A percentile compares a stretch with the other conserved stretches of the same genome.
phyloP scores from a whole-genome alignment of 225 moss, liverwort and hornwort species.

The Marchantia paleacea region DNA sequence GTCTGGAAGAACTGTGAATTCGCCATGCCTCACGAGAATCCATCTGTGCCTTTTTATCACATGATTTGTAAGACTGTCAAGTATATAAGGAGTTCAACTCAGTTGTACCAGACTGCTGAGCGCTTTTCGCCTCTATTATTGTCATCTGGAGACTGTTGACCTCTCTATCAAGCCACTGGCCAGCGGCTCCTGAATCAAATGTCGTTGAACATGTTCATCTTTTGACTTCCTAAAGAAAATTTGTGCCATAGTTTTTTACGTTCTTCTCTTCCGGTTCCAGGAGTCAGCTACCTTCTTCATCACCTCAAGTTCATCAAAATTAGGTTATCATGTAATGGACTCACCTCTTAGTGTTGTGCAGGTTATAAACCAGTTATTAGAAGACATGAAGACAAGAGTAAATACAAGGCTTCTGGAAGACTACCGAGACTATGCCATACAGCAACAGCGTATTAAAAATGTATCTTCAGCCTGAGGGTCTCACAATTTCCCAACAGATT shows the following conservation, averaged over 20 bases:
- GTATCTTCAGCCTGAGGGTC: constrained; percentile 28
- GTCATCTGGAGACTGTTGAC: too few species aligned
- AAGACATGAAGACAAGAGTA: constrained; percentile 40
- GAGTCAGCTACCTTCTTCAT: not conserved
- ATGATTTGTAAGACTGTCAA: not conserved
- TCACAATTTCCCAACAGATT: too few species aligned
- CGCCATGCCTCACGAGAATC: not conserved
- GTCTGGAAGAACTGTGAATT: not conserved
- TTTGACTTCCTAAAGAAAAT: not conserved
- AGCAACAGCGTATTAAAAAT: constrained; percentile 17
- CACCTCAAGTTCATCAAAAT: too few species aligned
- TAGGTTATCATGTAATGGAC: not conserved
- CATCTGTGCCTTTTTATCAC: not conserved
- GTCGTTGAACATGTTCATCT: not conserved
- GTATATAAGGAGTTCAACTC: too few species aligned
- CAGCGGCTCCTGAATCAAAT: too few species aligned
- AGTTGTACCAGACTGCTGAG: too few species aligned
- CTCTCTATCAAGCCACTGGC: too few species aligned
- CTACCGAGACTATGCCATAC: constrained; percentile 37
- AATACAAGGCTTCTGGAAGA: constrained; percentile 42
- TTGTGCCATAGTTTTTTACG: too few species aligned
- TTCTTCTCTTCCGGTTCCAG: not conserved
- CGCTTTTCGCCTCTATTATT: too few species aligned
- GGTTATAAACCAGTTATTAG: constrained; percentile 35
- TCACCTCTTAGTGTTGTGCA: not conserved